These are phyloP conservation scores for Sphaerulina populicola DNA, from an alignment of 2,329 filamentous ascomycete species.

Conservation along the genomic window DNA sequence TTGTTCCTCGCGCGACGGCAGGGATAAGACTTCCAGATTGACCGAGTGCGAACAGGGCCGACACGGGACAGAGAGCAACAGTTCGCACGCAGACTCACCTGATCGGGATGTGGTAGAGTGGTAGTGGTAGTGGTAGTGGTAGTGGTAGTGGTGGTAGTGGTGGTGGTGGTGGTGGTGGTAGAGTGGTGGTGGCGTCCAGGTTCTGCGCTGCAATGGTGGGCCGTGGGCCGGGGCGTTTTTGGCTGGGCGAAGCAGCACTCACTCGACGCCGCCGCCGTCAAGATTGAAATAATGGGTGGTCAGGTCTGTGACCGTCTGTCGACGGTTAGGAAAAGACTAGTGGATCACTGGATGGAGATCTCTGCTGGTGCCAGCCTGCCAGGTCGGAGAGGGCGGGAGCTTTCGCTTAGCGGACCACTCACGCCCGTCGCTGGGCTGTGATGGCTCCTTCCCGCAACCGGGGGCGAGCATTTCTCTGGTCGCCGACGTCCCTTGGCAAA, in stretches of 20 bases:
- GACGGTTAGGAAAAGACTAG: too few species aligned
- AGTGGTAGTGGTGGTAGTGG: not conserved
- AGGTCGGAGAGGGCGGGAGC: too few species aligned
- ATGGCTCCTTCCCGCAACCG: not conserved
- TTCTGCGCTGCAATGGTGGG: slow-evolving; percentile 1
- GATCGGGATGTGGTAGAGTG: slow-evolving; percentile 8
- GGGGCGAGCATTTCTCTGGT: not conserved
- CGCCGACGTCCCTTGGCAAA: not conserved
- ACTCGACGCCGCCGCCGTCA: slow-evolving; percentile 6
- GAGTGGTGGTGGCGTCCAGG: slow-evolving; percentile 10
- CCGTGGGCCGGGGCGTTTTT: not conserved
- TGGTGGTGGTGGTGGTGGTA: not conserved
- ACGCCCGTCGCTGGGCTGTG: not conserved
- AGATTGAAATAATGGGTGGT: slow-evolving; percentile 3
- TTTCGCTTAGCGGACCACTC: too few species aligned
- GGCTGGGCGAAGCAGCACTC: slow-evolving; percentile 9
- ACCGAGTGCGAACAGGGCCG: not conserved
- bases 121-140: too few species aligned
- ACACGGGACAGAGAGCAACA: slow-evolving; percentile 1
- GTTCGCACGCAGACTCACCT: slow-evolving; percentile 15
- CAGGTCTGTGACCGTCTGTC: too few species aligned
- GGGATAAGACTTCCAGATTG: slow-evolving; percentile 7
- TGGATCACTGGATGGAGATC: too few species aligned
- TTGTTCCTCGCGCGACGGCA: slow-evolving; percentile 20
- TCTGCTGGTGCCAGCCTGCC: too few species aligned